Evolutionary conservation across 2,329 filamentous ascomycete species (phyloP), one percentile per base, ranked within the genome.

Genomic region (Phyllosticta capitalensis): DNA sequence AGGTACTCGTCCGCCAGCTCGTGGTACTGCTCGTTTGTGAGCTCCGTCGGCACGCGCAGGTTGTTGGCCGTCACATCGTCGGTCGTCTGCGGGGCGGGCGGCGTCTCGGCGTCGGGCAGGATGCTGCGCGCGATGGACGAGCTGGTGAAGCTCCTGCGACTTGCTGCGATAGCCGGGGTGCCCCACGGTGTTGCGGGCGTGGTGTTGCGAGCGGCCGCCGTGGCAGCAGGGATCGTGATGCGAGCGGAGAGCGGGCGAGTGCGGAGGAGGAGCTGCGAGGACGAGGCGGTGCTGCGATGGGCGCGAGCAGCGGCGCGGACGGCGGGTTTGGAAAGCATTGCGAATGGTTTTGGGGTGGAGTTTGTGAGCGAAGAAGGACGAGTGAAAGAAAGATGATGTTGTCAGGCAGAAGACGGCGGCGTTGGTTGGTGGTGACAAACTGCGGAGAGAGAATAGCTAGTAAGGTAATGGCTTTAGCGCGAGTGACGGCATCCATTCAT

Each of bases 1-100:
- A 97, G 80, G 72, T 89, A 95, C 55, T 80, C 73, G 69, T 96
- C 89, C 26, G 91, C 84, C 28, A 89, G 78, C 60, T 88, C 81
- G 69, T 95, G 86, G 72, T 95, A 97, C 68, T 90, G 78, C 24
- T 79, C 76, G 2, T 87, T 83, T 1, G 83, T 82, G 63, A 96
- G 78, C 54, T 88, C 79, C 1, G 86, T 84, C 0, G 88, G 79
- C 61, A 17, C 30, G 30, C 30, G 30, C 30, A 38, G 30, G n/a
- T n/a, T n/a, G 30, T 80, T 78, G 21, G 72, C 75, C 14, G 26
- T 45, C 2, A 30, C 52, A 55, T 78, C 70, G 66, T 63, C 60
- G n/a, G 56, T 75, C 68, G 28, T 67, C 63, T 75, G 67, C 60
- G 68, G 69, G 48, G 71, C 68, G 30, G 63, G 52, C 58, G 77